Evolutionary conservation across 192 early-diverging fungal species (phyloP), one percentile per base, ranked within the genome.

Genomic region (Paraglomus occultum): DNA sequence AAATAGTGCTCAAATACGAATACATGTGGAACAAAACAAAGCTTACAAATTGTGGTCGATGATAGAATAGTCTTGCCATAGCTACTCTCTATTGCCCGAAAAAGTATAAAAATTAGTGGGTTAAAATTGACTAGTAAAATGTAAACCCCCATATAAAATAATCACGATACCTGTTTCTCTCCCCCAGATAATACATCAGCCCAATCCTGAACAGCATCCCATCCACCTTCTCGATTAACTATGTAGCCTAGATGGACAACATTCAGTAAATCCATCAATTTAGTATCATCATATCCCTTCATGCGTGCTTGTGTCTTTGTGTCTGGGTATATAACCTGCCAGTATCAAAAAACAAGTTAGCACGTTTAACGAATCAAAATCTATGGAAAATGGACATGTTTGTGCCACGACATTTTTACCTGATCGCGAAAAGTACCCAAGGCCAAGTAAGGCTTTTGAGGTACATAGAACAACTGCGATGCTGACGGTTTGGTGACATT

Each of bases 51-150:
- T 86, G 85, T 8, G 92, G 92, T 20, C 75, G 76, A 78, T 94
- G 92, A 78, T 93, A 94, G 68, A 93, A 93, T 31, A 94, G 71
- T 12, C 92, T 75, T n/a, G 91, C 92, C 90, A 93, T 90, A 8
- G 89, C 90, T 31, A 94, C 89, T 60, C 83, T 72, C 64, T 70
- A 3, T 12, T 11, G 1, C 4, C 15, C 18, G n/a, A 40, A 38
- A 40, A 38, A 70, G 46, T 54, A 70, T 48, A 66, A 57, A 31
- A 45, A 3, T 39, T 2, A 3, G 5, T 42, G 39, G n/a, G 23
- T 31, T 0, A 6, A 70, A 64, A 38, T 14, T 5, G 20, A 48
- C 22, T 40, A 45, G 8, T 8, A 53, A 18, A 8, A 53, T 40
- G 11, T 0, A n/a, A 46, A 49, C 6, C 31, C 15, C 15, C 4